A percentile compares a stretch with the other conserved stretches of the same genome.
Evolutionary conservation across 345 rosid species (phyloP).

Genomic region (Aurinia saxatilis): DNA sequence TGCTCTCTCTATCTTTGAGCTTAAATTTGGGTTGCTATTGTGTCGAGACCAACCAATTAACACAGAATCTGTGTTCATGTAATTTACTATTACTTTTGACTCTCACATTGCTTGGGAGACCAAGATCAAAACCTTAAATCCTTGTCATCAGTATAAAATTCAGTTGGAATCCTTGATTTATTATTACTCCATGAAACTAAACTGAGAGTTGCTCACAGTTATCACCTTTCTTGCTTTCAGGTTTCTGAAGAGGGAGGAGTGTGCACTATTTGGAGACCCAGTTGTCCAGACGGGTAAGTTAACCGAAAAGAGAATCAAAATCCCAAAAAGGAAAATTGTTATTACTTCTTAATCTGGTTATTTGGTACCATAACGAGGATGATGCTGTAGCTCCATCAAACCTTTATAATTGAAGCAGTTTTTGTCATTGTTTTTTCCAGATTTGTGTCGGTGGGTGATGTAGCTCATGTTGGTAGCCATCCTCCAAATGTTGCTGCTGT

Average conservation of each 20-base stretch:
- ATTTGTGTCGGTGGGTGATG: slow-evolving; percentile 77
- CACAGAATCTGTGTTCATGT: not conserved
- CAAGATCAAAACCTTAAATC: not conserved
- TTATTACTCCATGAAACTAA: not conserved
- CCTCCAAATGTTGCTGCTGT: slow-evolving; percentile 91
- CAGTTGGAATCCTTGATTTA: not conserved
- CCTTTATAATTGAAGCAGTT: slow-evolving; percentile 7
- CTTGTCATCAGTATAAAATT: not conserved
- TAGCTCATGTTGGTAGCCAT: slow-evolving; percentile 79
- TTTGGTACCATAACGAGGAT: not conserved
- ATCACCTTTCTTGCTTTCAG: slow-evolving; percentile 32
- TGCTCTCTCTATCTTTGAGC: slow-evolving; percentile 9
- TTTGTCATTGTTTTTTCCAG: slow-evolving; percentile 29
- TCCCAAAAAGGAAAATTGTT: not conserved
- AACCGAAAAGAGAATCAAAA: not conserved
- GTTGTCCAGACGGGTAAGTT: slow-evolving; percentile 80
- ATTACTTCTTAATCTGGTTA: not conserved
- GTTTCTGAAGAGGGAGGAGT: slow-evolving; percentile 50
- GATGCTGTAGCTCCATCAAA: not conserved
- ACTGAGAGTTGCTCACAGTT: not conserved
- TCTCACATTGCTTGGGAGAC: not conserved
- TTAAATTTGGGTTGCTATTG: not conserved
- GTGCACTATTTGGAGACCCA: slow-evolving; percentile 90
- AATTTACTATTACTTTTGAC: not conserved
- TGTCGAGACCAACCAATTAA: not conserved